Percentiles rank a stretch among this genome's conserved stretches.
Evolutionary conservation across 2,329 filamentous ascomycete species (phyloP).

Genomic region (Fusarium pseudograminearum): DNA sequence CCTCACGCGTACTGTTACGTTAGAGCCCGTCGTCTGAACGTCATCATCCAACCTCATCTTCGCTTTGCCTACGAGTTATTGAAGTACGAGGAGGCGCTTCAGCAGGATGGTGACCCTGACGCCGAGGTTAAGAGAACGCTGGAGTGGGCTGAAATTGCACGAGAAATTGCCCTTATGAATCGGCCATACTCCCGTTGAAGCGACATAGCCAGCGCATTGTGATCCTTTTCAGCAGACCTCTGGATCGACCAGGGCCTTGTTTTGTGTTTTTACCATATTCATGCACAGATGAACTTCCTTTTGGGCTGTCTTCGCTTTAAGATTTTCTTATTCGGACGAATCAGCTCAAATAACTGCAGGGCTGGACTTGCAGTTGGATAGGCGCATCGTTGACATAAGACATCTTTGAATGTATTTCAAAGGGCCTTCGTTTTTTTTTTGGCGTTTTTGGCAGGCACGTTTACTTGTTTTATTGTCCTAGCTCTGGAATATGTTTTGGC

Average conservation of each 20-base stretch:
- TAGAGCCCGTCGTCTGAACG: slow-evolving; percentile 89
- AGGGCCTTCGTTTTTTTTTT: slow-evolving; percentile 12
- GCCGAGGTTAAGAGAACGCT: slow-evolving; percentile 75
- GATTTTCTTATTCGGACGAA: neutral
- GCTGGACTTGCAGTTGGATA: slow-evolving; percentile 10
- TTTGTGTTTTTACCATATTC: neutral
- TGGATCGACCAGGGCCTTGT: neutral
- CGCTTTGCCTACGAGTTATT: slow-evolving; percentile 95
- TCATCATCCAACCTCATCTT: slow-evolving; percentile 97
- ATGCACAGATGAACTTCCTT: slow-evolving; percentile 3
- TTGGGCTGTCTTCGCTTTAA: neutral
- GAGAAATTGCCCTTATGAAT: slow-evolving; percentile 96
- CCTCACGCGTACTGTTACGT: slow-evolving; percentile 97
- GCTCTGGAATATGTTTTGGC: neutral
- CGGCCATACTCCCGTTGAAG: slow-evolving; percentile 82
- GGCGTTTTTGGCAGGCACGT: slow-evolving; percentile 25
- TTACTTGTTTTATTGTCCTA: slow-evolving; percentile 1
- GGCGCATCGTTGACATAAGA: slow-evolving; percentile 25
- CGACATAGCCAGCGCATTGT: neutral
- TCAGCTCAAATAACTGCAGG: slow-evolving; percentile 4
- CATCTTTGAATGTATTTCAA: slow-evolving; percentile 2
- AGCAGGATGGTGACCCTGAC: slow-evolving; percentile 61
- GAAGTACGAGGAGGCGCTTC: slow-evolving; percentile 91
- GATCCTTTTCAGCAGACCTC: neutral
- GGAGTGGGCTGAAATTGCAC: slow-evolving; percentile 89